Evolutionary conservation across 768 basidiomycete species (phyloP).

Genomic region (Kwoniella bestiolae): DNA sequence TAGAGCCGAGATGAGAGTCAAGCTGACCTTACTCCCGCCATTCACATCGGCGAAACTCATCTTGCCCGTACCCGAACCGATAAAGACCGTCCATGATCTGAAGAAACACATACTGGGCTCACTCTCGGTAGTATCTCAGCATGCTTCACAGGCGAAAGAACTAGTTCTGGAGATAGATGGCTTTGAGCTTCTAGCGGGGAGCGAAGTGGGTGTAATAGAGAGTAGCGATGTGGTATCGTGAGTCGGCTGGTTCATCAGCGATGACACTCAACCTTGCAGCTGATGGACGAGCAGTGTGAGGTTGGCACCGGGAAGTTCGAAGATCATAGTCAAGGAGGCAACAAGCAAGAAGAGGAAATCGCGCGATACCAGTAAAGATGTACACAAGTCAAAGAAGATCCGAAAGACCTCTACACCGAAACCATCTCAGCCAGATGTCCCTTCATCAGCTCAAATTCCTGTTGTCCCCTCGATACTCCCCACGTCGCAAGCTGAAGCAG

Average conservation of each 20-base stretch:
- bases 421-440: not conserved
- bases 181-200: conserved; percentile 63
- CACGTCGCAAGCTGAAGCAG: not conserved
- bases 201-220: conserved; percentile 78
- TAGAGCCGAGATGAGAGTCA: conserved; percentile 29
- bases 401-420: not conserved
- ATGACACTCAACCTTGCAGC: not conserved
- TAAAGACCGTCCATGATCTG: conserved; percentile 38
- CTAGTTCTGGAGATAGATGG: conserved; percentile 46
- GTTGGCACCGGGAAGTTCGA: conserved; percentile 26
- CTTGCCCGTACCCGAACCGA: conserved; percentile 26
- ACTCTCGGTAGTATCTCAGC: conserved; percentile 22
- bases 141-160: conserved; percentile 21
- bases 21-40: conserved; percentile 38
- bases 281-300: conserved; percentile 24
- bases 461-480: not conserved
- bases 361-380: not conserved
- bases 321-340: not conserved
- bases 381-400: conserved; percentile 10
- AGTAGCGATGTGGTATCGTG: conserved; percentile 58
- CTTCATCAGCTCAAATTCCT: not conserved
- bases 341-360: conserved; percentile 1
- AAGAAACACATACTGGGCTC: conserved; percentile 35
- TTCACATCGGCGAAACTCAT: conserved; percentile 37
- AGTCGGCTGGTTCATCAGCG: conserved; percentile 5